Evolutionary conservation across 768 basidiomycete genomes (phyloP), one percentile per base, ranked within the genome.

Genomic region (Lentinula raphanica): DNA sequence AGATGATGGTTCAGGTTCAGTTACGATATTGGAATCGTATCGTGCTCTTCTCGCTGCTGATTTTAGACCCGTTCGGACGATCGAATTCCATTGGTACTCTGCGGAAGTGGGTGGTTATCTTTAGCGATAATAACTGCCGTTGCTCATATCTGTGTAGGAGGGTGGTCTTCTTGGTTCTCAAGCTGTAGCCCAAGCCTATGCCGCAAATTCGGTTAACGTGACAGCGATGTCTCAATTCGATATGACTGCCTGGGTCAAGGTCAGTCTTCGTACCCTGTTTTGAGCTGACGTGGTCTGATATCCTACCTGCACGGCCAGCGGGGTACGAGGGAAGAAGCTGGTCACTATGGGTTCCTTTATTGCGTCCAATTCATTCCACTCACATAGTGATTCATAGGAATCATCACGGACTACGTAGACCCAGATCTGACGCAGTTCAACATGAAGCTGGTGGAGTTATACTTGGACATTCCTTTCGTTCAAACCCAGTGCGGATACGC

Each of bases 401-500:
- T 42, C 23, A 54, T 65, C 54, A 44, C 62, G 49, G 59, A 35
- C 21, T 58, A 63, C 19, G 44, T 46, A 17, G 54, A 56, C 42
- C 39, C 23, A 68, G 92, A 91, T 60, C 74, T 98, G 63, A 94
- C 93, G 2, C 72, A 82, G 45, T 87, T 90, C 72, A 90, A 95
- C 72, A 90, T 84, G 75, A 71, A 80, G 56, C 78, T 95, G 28
- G 84, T 96, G 13, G 82, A 88, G 31, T 65, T 74, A 58, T 97
- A 97, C 69, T 81, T 95, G 56, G 80, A 84, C 67, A 93, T 96
- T 62, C 93, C 94, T 27, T 92, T 83, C 64, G 87, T 84, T 27
- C 85, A 91, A 77, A 97, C 94, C 58, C 79, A 88, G 76, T 96
- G 94, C 74, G 92, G 90, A 35, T 96, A 97, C 67, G 93, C 92